Percentiles rank a stretch among this genome's conserved stretches.
Conservation (phyloP, 768 basidiomycete species). For the Phaffia tasmanica region DNA sequence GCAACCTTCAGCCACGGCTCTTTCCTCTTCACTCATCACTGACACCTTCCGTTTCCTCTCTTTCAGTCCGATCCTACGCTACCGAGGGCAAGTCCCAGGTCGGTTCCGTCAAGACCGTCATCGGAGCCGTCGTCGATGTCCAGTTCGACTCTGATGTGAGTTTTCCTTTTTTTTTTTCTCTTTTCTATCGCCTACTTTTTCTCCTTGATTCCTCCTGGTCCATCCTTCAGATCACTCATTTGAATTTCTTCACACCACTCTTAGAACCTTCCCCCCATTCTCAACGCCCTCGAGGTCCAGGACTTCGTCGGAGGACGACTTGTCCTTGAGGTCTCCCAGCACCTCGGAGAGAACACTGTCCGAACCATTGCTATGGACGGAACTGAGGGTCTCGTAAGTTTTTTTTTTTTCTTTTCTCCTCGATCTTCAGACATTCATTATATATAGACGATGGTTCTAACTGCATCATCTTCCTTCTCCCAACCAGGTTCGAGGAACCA, state of each 20-base stretch:
- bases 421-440: not conserved
- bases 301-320: conserved; percentile 88
- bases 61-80: conserved; percentile 62
- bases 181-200: not conserved
- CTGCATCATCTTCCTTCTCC: not conserved
- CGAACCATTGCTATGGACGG: conserved; percentile 99
- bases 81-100: conserved; percentile 65
- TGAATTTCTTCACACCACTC: not conserved
- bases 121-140: conserved; percentile 99
- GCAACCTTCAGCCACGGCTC: not conserved
- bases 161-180: not conserved
- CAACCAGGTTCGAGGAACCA: conserved; percentile 63
- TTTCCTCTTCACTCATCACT: not conserved
- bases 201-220: not conserved
- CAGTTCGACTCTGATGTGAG: conserved; percentile 25
- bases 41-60: not conserved
- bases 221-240: not conserved
- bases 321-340: conserved; percentile 96
- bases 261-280: conserved; percentile 88
- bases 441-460: not conserved
- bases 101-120: conserved; percentile 92
- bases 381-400: conserved; percentile 89
- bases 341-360: conserved; percentile 97
- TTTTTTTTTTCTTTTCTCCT: not conserved
- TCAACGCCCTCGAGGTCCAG: conserved; percentile 97